Evolutionary conservation across 305 asterid genomes (phyloP).

Genomic region (Fraxinus paxiana): DNA sequence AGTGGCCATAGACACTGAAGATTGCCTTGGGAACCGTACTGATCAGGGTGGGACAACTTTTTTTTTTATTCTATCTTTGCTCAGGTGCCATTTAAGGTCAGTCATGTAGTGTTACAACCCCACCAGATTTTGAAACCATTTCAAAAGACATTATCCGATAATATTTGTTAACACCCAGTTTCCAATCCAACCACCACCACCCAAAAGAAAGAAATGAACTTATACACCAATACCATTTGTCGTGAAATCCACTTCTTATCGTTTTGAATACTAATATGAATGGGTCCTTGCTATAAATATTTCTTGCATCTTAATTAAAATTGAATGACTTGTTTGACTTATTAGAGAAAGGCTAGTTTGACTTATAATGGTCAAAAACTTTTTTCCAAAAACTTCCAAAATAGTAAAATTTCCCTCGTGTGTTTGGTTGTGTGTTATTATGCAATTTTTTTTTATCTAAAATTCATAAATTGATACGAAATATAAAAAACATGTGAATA

Average conservation of each 20-base stretch:
- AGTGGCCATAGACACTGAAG: background rate
- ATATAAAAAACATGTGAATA: background rate
- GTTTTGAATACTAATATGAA: background rate
- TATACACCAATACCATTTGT: background rate
- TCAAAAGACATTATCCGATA: background rate
- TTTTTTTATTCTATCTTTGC: background rate
- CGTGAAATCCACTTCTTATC: background rate
- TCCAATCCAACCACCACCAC: background rate
- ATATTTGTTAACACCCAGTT: background rate
- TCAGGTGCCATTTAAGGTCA: background rate
- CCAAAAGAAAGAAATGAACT: background rate
- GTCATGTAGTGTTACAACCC: background rate
- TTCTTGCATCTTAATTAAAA: background rate
- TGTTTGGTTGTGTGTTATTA: background rate
- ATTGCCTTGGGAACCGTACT: background rate
- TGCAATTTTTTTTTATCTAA: background rate
- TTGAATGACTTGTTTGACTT: background rate
- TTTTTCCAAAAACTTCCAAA: background rate
- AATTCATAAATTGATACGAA: background rate
- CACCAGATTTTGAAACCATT: background rate
- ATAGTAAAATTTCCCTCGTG: background rate
- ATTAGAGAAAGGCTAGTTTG: background rate
- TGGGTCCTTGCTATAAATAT: background rate
- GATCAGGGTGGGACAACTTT: background rate
- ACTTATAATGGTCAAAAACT: background rate